phyloP scores from a whole-genome alignment of 2,329 filamentous ascomycete genomes.

The Fusarium pseudocircinatum region DNA sequence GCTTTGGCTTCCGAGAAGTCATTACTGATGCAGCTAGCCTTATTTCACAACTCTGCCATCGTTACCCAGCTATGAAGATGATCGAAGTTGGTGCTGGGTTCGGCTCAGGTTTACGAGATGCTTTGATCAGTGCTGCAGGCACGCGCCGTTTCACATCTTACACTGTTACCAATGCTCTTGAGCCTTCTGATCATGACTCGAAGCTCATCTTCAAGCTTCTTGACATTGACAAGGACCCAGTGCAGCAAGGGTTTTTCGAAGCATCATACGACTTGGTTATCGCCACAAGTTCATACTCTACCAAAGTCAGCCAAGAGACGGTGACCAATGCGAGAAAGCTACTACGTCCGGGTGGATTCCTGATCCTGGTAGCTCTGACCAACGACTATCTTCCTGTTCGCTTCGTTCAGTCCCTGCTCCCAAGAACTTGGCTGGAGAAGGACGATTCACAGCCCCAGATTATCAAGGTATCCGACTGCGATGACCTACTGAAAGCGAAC shows the following conservation, averaged over 20 bases:
- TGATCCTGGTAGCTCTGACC: background rate
- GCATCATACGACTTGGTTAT: background rate
- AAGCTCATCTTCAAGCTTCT: background rate
- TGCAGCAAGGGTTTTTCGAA: background rate
- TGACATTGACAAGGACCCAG: background rate
- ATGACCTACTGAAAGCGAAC: background rate
- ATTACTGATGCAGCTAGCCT: background rate
- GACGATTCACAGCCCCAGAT: background rate
- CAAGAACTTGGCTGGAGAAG: background rate
- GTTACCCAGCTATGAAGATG: background rate
- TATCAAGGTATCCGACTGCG: background rate
- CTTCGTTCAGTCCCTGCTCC: background rate
- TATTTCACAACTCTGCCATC: background rate
- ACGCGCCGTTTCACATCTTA: background rate
- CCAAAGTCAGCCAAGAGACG: background rate
- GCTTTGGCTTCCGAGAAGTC: background rate
- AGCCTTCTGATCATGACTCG: background rate
- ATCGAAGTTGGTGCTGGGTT: background rate
- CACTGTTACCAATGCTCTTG: background rate
- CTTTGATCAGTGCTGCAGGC: background rate
- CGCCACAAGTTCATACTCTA: background rate
- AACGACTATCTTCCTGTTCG: background rate
- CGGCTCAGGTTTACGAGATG: background rate
- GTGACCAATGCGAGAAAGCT: background rate
- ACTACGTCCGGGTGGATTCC: background rate